These are phyloP conservation scores for Macrocystidia cucumis DNA, from an alignment of 1,284 basidiomycete genomes.

Conservation along the genomic window DNA sequence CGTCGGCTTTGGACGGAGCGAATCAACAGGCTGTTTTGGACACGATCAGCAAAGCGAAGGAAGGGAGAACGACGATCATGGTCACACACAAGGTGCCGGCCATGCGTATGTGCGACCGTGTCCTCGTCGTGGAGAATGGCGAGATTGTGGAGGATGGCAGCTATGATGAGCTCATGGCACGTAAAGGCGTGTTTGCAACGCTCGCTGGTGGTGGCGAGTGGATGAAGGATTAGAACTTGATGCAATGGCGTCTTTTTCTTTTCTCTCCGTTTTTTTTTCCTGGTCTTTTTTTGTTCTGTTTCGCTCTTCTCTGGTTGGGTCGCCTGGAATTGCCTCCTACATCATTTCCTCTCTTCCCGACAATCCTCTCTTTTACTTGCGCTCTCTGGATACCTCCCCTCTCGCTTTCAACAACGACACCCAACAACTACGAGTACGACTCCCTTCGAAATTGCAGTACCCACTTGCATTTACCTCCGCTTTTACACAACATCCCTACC, in stretches of 20 bases:
- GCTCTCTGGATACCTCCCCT: no score
- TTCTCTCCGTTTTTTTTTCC: conserved; percentile 6
- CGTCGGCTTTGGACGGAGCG: conserved; percentile 79
- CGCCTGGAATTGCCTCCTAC: no score
- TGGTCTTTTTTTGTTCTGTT: conserved; percentile 5
- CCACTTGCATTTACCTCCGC: no score
- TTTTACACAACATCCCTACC: no score
- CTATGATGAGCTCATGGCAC: conserved; percentile 64
- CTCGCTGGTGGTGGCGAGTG: conserved; percentile 87
- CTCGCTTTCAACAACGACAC: no score
- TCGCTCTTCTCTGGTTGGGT: background rate
- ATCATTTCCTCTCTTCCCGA: no score
- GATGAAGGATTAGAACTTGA: conserved; percentile 48
- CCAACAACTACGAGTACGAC: no score
- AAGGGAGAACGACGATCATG: conserved; percentile 77
- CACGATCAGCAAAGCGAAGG: conserved; percentile 59
- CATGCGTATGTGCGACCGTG: conserved; percentile 89
- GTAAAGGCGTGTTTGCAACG: conserved; percentile 72
- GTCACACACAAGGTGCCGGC: conserved; percentile 90
- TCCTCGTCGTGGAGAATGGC: conserved; percentile 79
- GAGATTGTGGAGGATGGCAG: conserved; percentile 73
- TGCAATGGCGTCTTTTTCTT: conserved; percentile 10
- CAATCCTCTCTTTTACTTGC: no score
- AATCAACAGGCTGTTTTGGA: conserved; percentile 80
- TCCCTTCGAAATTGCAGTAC: no score